Percentiles rank a stretch among this genome's conserved stretches.
These are phyloP conservation scores for Globisporangium takayamanum DNA, from an alignment of 352 stramenopile species.

Conservation along the genomic window DNA sequence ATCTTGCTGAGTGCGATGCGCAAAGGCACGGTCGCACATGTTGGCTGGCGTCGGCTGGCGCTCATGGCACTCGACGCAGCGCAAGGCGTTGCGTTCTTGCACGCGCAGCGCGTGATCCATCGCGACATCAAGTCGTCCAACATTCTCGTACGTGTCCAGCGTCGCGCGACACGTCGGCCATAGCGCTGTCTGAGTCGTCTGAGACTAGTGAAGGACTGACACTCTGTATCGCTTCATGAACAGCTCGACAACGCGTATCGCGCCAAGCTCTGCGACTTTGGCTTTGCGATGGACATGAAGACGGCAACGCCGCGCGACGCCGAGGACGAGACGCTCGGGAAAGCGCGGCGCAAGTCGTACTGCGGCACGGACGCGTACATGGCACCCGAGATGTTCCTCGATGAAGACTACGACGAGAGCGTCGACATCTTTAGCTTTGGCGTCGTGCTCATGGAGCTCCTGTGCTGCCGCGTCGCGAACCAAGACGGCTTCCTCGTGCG, in stretches of 20 bases:
- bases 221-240: background rate
- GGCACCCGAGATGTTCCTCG: constrained; percentile 78
- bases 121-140: constrained; percentile 88
- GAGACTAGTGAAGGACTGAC: background rate
- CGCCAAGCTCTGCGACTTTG: constrained; percentile 83
- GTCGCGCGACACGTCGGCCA: background rate
- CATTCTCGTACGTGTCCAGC: constrained; percentile 34
- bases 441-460: constrained; percentile 83
- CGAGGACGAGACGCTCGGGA: constrained; percentile 21
- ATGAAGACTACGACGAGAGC: constrained; percentile 81
- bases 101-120: constrained; percentile 80
- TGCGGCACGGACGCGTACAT: constrained; percentile 85
- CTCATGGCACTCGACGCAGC: constrained; percentile 78
- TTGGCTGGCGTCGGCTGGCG: constrained; percentile 54
- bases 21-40: constrained; percentile 29
- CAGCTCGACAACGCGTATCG: constrained; percentile 59
- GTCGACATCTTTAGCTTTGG: constrained; percentile 84
- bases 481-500: constrained; percentile 75
- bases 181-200: background rate
- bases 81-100: constrained; percentile 93
- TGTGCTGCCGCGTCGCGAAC: constrained; percentile 78
- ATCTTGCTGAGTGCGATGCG: constrained; percentile 57
- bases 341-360: constrained; percentile 72
- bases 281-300: constrained; percentile 74
- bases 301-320: constrained; percentile 6